These are phyloP conservation scores for Oenanthe sinensis DNA, from an alignment of 129 eudicot species.

Conservation along the genomic window DNA sequence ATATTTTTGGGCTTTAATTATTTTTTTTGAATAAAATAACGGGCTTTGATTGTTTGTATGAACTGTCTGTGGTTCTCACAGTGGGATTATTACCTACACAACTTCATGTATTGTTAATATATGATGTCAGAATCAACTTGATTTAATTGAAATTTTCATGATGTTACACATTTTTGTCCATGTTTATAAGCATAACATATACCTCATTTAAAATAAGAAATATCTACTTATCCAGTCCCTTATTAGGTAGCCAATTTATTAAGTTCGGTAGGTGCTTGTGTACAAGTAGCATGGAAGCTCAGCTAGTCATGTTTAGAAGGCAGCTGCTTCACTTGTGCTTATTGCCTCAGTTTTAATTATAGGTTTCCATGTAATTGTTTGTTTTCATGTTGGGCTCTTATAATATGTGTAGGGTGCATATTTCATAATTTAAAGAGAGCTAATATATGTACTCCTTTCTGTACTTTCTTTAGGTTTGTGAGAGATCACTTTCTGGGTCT, in stretches of 20 bases:
- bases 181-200: neutral
- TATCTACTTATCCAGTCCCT: neutral
- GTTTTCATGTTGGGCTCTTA: neutral
- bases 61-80: neutral
- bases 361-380: neutral
- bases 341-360: neutral
- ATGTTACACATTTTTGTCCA: too few species aligned
- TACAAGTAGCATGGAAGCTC: neutral
- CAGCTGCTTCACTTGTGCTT: neutral
- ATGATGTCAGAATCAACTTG: neutral
- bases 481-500: conserved; percentile 95
- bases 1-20: neutral
- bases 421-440: neutral
- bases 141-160: neutral
- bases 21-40: too few species aligned
- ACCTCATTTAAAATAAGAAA: neutral
- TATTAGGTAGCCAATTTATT: neutral
- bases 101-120: neutral
- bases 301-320: neutral
- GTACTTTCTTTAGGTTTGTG: conserved; percentile 58
- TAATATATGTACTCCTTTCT: neutral
- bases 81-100: neutral
- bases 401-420: neutral
- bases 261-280: neutral
- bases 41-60: neutral